Percentiles rank a stretch among this genome's conserved stretches.
Conservation (phyloP, 345 rosid species). For the Stellera chamaejasme region DNA sequence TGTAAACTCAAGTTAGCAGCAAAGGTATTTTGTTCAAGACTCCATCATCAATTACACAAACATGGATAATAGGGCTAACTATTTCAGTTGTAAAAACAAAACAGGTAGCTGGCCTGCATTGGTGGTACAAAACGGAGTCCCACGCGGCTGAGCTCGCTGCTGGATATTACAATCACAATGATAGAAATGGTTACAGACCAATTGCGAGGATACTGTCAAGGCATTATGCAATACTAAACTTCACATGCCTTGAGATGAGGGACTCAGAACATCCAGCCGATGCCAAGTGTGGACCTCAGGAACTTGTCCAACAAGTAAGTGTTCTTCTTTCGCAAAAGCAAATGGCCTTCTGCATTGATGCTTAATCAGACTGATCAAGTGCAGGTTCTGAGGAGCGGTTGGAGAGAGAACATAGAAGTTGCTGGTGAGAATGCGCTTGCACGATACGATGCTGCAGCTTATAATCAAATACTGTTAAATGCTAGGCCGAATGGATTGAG, state of each 20-base stretch:
- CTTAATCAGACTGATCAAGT: too few species aligned
- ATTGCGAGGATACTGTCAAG: slow-evolving; percentile 65
- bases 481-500: slow-evolving; percentile 73
- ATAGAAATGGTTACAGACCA: slow-evolving; percentile 72
- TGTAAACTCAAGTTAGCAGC: slow-evolving; percentile 76
- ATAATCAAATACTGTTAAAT: slow-evolving; percentile 72
- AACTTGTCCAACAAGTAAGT: slow-evolving; percentile 74
- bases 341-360: too few species aligned
- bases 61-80: not conserved
- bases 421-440: slow-evolving; percentile 85
- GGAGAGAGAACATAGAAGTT: slow-evolving; percentile 67
- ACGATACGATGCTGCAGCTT: slow-evolving; percentile 55
- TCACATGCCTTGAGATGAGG: slow-evolving; percentile 83
- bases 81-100: slow-evolving; percentile 10
- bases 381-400: slow-evolving; percentile 73
- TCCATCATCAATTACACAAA: not conserved
- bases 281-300: slow-evolving; percentile 72
- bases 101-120: slow-evolving; percentile 82
- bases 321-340: not conserved
- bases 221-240: slow-evolving; percentile 59
- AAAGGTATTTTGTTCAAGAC: slow-evolving; percentile 28
- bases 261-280: slow-evolving; percentile 46
- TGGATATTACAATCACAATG: slow-evolving; percentile 59
- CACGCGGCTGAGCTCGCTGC: slow-evolving; percentile 91
- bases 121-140: slow-evolving; percentile 70